Evolutionary conservation across 352 stramenopile genomes (phyloP).

Genomic region (Globisporangium solare): DNA sequence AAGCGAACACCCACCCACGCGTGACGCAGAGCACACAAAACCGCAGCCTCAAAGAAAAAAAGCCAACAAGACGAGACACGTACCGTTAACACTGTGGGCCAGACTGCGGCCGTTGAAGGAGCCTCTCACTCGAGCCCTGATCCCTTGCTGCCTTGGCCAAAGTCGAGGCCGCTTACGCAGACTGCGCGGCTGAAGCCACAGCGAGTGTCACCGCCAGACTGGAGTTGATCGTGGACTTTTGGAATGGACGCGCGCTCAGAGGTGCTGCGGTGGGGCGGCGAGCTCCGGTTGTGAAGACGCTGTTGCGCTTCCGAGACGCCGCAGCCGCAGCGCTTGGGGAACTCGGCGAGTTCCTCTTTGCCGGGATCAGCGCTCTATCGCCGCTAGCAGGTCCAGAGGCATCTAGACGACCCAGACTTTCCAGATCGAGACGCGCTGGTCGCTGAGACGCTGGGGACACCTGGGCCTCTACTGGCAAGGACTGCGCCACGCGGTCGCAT

Average conservation of each 20-base stretch:
- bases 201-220: not conserved
- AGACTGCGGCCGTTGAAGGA: slow-evolving; percentile 4
- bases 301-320: slow-evolving; percentile 1
- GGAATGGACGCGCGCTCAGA: not conserved
- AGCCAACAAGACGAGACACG: not conserved
- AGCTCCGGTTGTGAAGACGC: not conserved
- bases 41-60: too few relatives aligned
- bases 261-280: not conserved
- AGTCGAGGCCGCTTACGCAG: not conserved
- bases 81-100: not conserved
- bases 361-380: too few relatives aligned
- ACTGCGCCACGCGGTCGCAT: slow-evolving; percentile 24
- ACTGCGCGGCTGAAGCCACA: not conserved
- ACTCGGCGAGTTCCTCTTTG: not conserved
- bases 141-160: not conserved
- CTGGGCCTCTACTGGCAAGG: slow-evolving; percentile 16
- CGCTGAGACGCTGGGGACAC: not conserved
- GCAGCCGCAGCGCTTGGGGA: not conserved
- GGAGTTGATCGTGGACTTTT: not conserved
- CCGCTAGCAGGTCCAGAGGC: too few relatives aligned
- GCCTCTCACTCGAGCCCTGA: not conserved
- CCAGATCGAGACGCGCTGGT: not conserved
- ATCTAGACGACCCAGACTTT: not conserved
- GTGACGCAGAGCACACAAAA: too few relatives aligned
- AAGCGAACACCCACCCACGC: not conserved